Conservation (phyloP, 805 yeast genomes). For the Schizosaccharomyces lindneri region DNA sequence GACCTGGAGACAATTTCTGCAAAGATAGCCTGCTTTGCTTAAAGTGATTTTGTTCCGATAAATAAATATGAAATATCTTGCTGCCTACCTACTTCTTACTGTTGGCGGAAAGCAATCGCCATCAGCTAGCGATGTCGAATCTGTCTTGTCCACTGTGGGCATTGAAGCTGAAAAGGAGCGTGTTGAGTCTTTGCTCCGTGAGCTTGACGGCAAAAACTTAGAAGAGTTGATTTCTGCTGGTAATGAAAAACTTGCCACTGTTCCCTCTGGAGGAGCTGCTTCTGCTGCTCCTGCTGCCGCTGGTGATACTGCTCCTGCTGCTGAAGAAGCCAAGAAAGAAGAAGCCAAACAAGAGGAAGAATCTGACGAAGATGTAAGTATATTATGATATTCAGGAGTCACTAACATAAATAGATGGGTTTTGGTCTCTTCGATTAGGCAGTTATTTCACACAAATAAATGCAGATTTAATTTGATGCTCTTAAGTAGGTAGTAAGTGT, state of each 20-base stretch:
- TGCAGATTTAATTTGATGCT: too few species aligned
- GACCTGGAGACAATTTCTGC: neutral
- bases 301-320: constrained; percentile 45
- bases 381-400: neutral
- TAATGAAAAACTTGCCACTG: constrained; percentile 84
- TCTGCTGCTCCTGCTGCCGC: constrained; percentile 46
- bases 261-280: constrained; percentile 95
- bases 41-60: neutral
- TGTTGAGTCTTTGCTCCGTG: constrained; percentile 51
- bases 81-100: constrained; percentile 95
- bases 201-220: constrained; percentile 81
- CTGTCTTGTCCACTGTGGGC: constrained; percentile 83
- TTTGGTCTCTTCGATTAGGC: constrained; percentile 94
- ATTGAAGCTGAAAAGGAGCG: constrained; percentile 82
- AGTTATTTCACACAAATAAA: neutral
- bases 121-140: constrained; percentile 71
- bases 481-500: too few species aligned
- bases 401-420: constrained; percentile 12
- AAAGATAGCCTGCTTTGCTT: neutral
- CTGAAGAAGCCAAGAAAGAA: constrained; percentile 26
- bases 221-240: constrained; percentile 64
- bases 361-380: constrained; percentile 28
- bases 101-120: constrained; percentile 93
- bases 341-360: constrained; percentile 29
- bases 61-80: constrained; percentile 71